These are phyloP conservation scores for Alternaria arbusti DNA, from an alignment of 2,329 filamentous ascomycete genomes.

Conservation along the genomic window DNA sequence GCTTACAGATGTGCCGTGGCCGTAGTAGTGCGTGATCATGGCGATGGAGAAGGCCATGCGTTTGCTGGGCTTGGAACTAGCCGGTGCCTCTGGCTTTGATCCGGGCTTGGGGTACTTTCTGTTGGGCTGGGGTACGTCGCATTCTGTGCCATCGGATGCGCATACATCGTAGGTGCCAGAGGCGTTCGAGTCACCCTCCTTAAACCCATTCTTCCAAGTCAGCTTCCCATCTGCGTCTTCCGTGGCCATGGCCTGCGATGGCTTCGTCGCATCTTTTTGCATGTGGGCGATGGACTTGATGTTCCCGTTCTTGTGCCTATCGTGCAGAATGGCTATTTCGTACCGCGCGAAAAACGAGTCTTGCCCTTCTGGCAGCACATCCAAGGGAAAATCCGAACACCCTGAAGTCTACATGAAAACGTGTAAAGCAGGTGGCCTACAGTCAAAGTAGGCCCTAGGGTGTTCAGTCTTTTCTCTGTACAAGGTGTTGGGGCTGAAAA, in stretches of 20 bases:
- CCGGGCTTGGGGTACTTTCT: background rate
- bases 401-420: no score
- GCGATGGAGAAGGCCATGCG: background rate
- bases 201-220: background rate
- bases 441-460: no score
- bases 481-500: no score
- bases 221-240: background rate
- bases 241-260: background rate
- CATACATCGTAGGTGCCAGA: background rate
- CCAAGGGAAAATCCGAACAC: no score
- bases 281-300: no score
- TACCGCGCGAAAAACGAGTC: no score
- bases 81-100: conserved; percentile 50
- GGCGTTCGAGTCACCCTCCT: background rate
- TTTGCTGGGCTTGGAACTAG: background rate
- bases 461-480: no score
- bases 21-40: background rate
- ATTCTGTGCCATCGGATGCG: background rate
- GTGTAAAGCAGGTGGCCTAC: no score
- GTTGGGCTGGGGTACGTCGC: background rate
- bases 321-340: no score
- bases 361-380: no score
- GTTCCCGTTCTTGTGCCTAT: no score
- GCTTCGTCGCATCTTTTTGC: no score
- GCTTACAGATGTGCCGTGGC: background rate